Conservation (phyloP, 1,139 yeast genomes). For the Candida dubliniensis region DNA sequence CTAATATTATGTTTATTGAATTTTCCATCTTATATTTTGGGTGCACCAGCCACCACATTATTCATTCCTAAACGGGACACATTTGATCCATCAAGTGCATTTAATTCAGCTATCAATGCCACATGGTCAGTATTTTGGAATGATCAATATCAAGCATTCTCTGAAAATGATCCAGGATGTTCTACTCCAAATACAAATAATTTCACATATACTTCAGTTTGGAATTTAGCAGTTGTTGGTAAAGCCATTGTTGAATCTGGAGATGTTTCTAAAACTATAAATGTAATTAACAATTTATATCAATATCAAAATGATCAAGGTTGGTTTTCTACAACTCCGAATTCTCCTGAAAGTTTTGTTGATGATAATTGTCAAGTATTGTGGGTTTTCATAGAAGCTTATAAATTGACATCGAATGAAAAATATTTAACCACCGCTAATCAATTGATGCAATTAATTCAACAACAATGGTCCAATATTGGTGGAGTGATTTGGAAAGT, state of each 20-base stretch:
- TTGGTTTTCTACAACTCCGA: slow-evolving; percentile 28
- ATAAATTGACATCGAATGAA: slow-evolving; percentile 16
- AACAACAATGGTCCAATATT: slow-evolving; percentile 20
- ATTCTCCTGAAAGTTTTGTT: slow-evolving; percentile 29
- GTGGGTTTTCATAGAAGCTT: slow-evolving; percentile 33
- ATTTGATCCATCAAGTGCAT: slow-evolving; percentile 7
- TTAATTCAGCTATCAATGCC: slow-evolving; percentile 4
- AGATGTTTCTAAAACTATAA: slow-evolving; percentile 5
- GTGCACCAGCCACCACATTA: background rate
- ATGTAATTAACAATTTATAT: slow-evolving; percentile 15
- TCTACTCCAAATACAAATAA: slow-evolving; percentile 7
- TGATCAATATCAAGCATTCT: slow-evolving; percentile 11
- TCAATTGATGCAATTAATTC: slow-evolving; percentile 18
- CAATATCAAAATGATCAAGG: slow-evolving; percentile 17
- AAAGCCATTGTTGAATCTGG: slow-evolving; percentile 17
- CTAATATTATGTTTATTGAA: too few relatives aligned
- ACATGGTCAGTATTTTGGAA: slow-evolving; percentile 20
- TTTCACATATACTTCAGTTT: slow-evolving; percentile 19
- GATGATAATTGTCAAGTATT: slow-evolving; percentile 38
- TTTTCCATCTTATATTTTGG: background rate
- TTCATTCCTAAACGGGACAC: background rate
- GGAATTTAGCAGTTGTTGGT: slow-evolving; percentile 28
- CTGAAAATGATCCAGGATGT: slow-evolving; percentile 15
- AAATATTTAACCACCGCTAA: slow-evolving; percentile 20
- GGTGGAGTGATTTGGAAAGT: slow-evolving; percentile 35